These are phyloP conservation scores for Coemansia sp. DNA, from an alignment of 192 early-diverging fungal genomes.

Conservation along the genomic window DNA sequence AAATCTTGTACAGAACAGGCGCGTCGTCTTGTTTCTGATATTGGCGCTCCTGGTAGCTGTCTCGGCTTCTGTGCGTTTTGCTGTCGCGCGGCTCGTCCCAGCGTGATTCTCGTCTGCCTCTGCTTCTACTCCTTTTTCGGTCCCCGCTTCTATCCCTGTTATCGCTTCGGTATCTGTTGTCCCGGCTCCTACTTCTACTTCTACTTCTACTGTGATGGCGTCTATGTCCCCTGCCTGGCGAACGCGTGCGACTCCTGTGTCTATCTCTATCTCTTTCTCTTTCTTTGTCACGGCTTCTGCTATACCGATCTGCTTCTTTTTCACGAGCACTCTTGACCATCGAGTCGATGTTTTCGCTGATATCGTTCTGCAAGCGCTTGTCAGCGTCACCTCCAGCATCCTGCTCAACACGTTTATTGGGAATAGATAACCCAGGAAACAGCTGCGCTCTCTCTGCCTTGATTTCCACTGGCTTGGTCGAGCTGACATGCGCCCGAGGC, in stretches of 20 bases:
- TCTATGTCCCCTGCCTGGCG: slow-evolving; percentile 2
- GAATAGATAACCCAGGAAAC: slow-evolving; percentile 80
- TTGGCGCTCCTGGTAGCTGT: not conserved
- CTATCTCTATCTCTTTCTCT: slow-evolving; percentile 25
- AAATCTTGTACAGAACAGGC: slow-evolving; percentile 92
- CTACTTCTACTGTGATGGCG: slow-evolving; percentile 10
- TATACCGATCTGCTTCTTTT: not conserved
- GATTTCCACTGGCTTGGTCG: slow-evolving; percentile 27
- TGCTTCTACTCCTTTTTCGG: slow-evolving; percentile 31
- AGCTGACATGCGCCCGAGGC: slow-evolving; percentile 46
- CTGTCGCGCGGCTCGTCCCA: slow-evolving; percentile 42
- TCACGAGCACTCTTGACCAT: slow-evolving; percentile 15
- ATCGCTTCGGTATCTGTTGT: slow-evolving; percentile 10
- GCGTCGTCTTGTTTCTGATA: slow-evolving; percentile 61
- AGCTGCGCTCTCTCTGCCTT: slow-evolving; percentile 59
- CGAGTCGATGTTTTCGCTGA: slow-evolving; percentile 38
- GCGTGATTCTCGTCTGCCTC: slow-evolving; percentile 26
- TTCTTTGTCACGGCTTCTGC: slow-evolving; percentile 15
- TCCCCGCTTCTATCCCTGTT: slow-evolving; percentile 15
- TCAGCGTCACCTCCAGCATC: slow-evolving; percentile 5
- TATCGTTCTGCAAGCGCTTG: slow-evolving; percentile 32
- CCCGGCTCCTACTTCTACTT: slow-evolving; percentile 13
- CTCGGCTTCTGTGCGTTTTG: not conserved
- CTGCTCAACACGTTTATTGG: slow-evolving; percentile 17
- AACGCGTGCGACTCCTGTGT: slow-evolving; percentile 11